These are phyloP conservation scores for Pseudofabraea citricarpa DNA, from an alignment of 2,329 filamentous ascomycete species.

Conservation along the genomic window DNA sequence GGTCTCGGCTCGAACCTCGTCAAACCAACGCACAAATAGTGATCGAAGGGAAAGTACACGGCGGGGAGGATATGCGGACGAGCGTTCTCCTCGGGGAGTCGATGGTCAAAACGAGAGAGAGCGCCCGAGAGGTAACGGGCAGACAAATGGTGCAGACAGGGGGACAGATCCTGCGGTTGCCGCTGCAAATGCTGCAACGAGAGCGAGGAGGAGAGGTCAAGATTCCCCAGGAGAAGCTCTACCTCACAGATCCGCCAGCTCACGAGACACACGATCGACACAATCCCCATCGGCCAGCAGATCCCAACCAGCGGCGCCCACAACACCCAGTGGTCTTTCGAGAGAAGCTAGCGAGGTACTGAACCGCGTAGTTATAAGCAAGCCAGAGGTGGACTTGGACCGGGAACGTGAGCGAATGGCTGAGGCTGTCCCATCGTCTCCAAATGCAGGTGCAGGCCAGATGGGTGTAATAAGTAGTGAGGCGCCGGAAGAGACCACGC, in stretches of 20 bases:
- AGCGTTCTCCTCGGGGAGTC: conserved; percentile 18
- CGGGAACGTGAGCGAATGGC: conserved; percentile 66
- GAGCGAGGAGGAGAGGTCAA: conserved; percentile 41
- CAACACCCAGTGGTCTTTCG: conserved; percentile 53
- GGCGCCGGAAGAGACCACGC: conserved; percentile 29
- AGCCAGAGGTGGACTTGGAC: conserved; percentile 68
- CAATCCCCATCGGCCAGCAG: conserved; percentile 30
- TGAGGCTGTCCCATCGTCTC: conserved; percentile 45
- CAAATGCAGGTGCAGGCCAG: conserved; percentile 38
- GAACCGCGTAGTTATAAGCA: conserved; percentile 70
- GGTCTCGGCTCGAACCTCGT: conserved; percentile 78
- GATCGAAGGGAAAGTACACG: conserved; percentile 17
- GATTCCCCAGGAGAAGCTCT: conserved; percentile 38
- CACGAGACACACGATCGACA: conserved; percentile 32
- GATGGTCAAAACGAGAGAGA: conserved; percentile 21
- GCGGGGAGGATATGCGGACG: conserved; percentile 17
- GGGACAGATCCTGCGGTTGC: conserved; percentile 27
- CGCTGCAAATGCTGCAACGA: conserved; percentile 28
- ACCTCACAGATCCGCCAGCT: conserved; percentile 34
- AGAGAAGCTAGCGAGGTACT: conserved; percentile 77
- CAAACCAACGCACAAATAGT: conserved; percentile 47
- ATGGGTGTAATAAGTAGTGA: conserved; percentile 42
- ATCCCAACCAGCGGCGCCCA: conserved; percentile 39
- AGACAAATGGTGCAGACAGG: conserved; percentile 35
- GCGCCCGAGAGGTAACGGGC: conserved; percentile 32